Percentiles rank a stretch among this genome's conserved stretches.
These are phyloP conservation scores for Fraxinus floribunda DNA, from an alignment of 305 asterid genomes.

Conservation along the genomic window DNA sequence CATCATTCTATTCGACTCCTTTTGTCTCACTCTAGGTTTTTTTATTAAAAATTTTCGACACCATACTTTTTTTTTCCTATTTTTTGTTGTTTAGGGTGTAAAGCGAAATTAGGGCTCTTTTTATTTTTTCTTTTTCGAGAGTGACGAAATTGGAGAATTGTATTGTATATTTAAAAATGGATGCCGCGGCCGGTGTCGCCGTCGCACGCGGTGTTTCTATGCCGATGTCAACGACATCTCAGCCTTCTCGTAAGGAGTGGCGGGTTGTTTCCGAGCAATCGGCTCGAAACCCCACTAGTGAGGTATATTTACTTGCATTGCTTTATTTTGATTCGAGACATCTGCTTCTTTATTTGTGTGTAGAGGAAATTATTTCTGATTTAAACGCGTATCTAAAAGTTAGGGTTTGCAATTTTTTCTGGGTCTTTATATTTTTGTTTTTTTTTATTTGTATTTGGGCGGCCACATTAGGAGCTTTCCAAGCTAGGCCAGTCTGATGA, in stretches of 20 bases:
- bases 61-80: neutral
- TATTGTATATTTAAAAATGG: slow-evolving; percentile 39
- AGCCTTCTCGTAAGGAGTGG: slow-evolving; percentile 91
- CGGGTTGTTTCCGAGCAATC: slow-evolving; percentile 78
- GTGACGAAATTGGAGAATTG: slow-evolving; percentile 16
- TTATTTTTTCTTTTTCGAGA: neutral
- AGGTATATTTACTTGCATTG: slow-evolving; percentile 10
- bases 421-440: neutral
- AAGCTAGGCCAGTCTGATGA: slow-evolving; percentile 69
- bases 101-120: slow-evolving; percentile 25
- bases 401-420: slow-evolving; percentile 11
- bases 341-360: neutral
- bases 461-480: slow-evolving; percentile 52
- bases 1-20: neutral
- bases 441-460: neutral
- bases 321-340: slow-evolving; percentile 1
- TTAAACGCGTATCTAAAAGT: neutral
- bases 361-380: neutral
- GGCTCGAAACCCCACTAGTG: slow-evolving; percentile 47
- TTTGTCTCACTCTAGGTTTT: slow-evolving; percentile 18
- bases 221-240: slow-evolving; percentile 49
- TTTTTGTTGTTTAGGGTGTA: slow-evolving; percentile 39
- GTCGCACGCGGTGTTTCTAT: slow-evolving; percentile 47
- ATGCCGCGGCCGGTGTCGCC: slow-evolving; percentile 66
- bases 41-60: neutral